These are phyloP conservation scores for Ophiocordyceps unilateralis DNA, from an alignment of 2,329 filamentous ascomycete species.

Conservation along the genomic window DNA sequence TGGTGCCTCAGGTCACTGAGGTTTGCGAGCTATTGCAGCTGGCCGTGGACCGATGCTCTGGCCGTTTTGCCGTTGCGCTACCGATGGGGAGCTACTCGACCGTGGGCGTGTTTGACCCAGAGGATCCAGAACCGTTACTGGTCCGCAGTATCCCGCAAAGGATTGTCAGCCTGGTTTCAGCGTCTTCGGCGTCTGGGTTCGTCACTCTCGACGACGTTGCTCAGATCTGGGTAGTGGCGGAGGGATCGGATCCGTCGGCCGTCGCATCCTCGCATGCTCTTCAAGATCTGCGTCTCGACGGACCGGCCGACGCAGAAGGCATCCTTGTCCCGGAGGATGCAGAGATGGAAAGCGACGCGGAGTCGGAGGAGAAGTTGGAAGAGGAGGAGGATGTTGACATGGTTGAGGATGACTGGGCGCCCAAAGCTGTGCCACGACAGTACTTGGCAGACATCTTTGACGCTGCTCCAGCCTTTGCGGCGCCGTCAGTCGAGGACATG, in stretches of 20 bases:
- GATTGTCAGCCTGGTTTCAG: constrained; percentile 50
- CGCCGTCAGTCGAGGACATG: constrained; percentile 56
- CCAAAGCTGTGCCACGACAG: constrained; percentile 48
- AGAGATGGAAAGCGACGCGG: constrained; percentile 18
- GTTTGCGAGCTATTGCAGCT: constrained; percentile 40
- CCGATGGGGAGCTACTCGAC: constrained; percentile 29
- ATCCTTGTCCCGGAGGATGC: constrained; percentile 22
- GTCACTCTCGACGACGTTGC: constrained; percentile 60
- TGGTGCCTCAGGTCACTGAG: constrained; percentile 27
- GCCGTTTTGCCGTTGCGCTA: constrained; percentile 49
- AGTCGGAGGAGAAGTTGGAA: constrained; percentile 16
- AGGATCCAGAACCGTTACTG: constrained; percentile 40
- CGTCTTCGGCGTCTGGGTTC: constrained; percentile 51
- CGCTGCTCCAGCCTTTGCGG: constrained; percentile 47
- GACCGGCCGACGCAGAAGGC: constrained; percentile 11
- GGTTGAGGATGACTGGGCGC: constrained; percentile 28
- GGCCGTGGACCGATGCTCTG: constrained; percentile 48
- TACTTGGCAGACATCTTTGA: constrained; percentile 56
- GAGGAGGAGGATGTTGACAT: constrained; percentile 27
- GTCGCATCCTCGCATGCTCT: constrained; percentile 36
- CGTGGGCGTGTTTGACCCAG: constrained; percentile 50
- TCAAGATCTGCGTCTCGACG: constrained; percentile 33
- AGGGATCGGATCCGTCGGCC: constrained; percentile 37
- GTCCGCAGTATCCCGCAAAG: constrained; percentile 37
- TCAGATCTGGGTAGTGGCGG: constrained; percentile 46